These are phyloP conservation scores for Francoa sonchifolia DNA, from an alignment of 441 rosid genomes.

Conservation along the genomic window DNA sequence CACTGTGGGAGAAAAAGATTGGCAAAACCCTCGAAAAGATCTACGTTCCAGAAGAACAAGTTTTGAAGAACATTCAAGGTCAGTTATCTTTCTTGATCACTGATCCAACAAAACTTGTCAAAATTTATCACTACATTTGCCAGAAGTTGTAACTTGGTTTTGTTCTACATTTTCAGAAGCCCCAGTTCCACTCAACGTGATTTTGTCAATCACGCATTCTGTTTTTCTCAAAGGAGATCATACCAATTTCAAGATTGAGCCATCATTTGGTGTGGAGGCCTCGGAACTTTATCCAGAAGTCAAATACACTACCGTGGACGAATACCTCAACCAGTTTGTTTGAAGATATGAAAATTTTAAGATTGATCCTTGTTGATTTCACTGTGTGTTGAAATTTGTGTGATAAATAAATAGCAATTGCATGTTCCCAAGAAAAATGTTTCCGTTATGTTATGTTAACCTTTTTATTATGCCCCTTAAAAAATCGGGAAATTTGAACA, in stretches of 20 bases:
- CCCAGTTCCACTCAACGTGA: constrained; percentile 22
- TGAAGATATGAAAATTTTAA: constrained; percentile 7
- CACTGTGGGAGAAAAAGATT: constrained; percentile 52
- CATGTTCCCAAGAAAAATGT: no score
- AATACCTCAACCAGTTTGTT: constrained; percentile 34
- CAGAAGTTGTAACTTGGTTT: background rate
- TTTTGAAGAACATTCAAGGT: constrained; percentile 49
- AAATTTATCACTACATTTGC: no score
- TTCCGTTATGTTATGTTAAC: no score
- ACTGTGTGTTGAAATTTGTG: background rate
- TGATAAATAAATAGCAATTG: background rate
- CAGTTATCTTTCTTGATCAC: no score
- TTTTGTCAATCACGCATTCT: constrained; percentile 35
- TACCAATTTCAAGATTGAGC: constrained; percentile 36
- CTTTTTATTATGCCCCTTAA: no score
- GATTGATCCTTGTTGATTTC: no score
- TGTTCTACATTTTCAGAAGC: constrained; percentile 21
- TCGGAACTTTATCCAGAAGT: constrained; percentile 55
- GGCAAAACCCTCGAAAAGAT: constrained; percentile 34
- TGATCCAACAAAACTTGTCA: no score
- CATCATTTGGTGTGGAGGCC: constrained; percentile 51
- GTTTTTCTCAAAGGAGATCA: constrained; percentile 52
- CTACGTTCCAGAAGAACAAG: constrained; percentile 43
- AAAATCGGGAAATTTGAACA: no score
- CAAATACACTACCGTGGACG: constrained; percentile 45